These are phyloP conservation scores for Cichorium intybus DNA, from an alignment of 140 eudicot species.

Conservation along the genomic window DNA sequence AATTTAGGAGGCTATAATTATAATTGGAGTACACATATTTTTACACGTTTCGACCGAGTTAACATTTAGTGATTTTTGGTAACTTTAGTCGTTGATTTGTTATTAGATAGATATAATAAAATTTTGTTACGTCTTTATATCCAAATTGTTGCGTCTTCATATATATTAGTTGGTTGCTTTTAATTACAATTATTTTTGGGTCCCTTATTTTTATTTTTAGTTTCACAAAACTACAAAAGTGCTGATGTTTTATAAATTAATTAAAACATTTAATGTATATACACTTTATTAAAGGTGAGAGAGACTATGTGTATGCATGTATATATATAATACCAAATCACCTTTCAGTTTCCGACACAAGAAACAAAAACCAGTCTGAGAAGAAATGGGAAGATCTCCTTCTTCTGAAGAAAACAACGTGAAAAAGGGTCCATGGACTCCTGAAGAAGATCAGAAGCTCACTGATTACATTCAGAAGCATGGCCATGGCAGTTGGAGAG, in stretches of 20 bases:
- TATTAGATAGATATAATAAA: too few relatives aligned
- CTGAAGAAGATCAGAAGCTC: constrained; percentile 53
- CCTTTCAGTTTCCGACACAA: constrained; percentile 12
- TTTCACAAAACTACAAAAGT: neutral
- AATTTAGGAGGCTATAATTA: too few relatives aligned
- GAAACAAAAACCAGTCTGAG: constrained; percentile 2
- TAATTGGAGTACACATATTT: too few relatives aligned
- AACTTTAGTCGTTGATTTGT: too few relatives aligned
- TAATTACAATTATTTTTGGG: too few relatives aligned
- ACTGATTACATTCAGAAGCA: constrained; percentile 36
- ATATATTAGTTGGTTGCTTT: neutral
- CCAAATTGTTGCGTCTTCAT: neutral
- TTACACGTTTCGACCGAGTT: too few relatives aligned
- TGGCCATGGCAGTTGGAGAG: constrained; percentile 64
- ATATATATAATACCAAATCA: constrained; percentile 18
- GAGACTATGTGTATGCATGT: neutral
- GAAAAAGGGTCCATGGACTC: constrained; percentile 62
- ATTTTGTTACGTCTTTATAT: neutral
- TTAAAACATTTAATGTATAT: neutral
- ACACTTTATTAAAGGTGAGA: neutral
- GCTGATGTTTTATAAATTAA: neutral
- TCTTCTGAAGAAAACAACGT: constrained; percentile 37
- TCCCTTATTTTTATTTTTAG: neutral
- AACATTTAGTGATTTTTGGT: too few relatives aligned
- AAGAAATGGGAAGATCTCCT: constrained; percentile 50